Evolutionary conservation across 2,329 filamentous ascomycete species (phyloP), one percentile per base, ranked within the genome.

Genomic region (Grosmannia serpens): DNA sequence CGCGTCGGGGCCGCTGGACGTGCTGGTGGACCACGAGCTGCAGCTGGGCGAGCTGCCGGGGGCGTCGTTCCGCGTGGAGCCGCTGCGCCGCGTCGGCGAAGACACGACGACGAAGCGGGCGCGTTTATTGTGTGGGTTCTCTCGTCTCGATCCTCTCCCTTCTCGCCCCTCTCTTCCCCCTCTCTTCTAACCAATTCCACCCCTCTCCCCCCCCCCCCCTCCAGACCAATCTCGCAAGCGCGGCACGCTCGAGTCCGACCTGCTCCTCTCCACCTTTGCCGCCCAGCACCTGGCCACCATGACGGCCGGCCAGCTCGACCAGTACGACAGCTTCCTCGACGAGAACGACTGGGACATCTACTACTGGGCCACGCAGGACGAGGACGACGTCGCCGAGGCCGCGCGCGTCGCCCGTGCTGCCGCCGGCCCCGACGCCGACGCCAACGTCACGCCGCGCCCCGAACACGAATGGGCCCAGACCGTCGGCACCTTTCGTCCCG

Each of bases 271-370:
- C 61, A 99, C 94, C 64, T 99, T 99, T 71, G 94, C 94, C 63
- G 84, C 92, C 64, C 77, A 79, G 58, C 80, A 95, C 73, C 85
- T 99, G 26, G 76, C 79, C 50, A 76, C 75, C 61, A 95, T 99
- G 89, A 82, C 81, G 1, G 72, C 77, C 7, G 73, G 78, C 55
- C 88, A 95, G 69, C 84, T 97, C 65, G 74, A 82, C 66, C 83
- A 95, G 73, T 97, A 94, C 76, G 92, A 97, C 71, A 77, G 81
- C 31, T 95, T 99, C 77, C 84, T 99, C 59, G 94, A 99, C 73
- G 94, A 99, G 75, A 99, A 99, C 73, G 94, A 99, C 76, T 99
- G 94, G 94, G 94, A 99, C 71, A 96, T 99, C 62, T 99, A 99
- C 79, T 99, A 99, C 80, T 99, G 94, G 94, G 90, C 89, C 4